These are phyloP conservation scores for Carex arenaria DNA, from an alignment of 202 grass and related monocot genomes.

Conservation along the genomic window DNA sequence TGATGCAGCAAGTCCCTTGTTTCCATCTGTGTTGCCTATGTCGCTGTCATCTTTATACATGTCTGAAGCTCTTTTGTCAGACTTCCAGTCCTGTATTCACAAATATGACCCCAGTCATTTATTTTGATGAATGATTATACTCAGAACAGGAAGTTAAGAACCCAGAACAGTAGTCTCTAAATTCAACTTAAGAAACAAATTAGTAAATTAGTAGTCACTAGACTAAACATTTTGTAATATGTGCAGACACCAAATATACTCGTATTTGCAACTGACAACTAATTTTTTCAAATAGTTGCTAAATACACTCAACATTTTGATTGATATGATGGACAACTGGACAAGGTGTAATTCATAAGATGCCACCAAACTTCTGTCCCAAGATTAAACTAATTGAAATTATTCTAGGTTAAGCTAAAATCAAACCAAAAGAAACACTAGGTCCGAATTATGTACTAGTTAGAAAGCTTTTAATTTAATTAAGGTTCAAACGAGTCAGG, in stretches of 20 bases:
- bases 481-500: background rate
- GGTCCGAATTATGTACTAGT: background rate
- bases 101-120: background rate
- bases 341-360: background rate
- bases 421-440: background rate
- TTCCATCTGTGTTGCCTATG: slow-evolving; percentile 38
- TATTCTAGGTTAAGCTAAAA: background rate
- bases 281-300: background rate
- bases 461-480: background rate
- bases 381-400: background rate
- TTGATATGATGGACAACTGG: background rate
- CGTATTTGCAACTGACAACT: slow-evolving; percentile 16
- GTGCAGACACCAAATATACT: background rate
- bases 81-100: slow-evolving; percentile 51
- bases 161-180: background rate
- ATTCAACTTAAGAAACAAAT: slow-evolving; percentile 6
- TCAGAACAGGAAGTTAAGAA: background rate
- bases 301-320: background rate
- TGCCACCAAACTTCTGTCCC: background rate
- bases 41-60: slow-evolving; percentile 41
- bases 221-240: slow-evolving; percentile 7
- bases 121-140: slow-evolving; percentile 7
- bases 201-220: background rate
- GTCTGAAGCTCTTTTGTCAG: slow-evolving; percentile 58
- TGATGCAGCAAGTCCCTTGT: slow-evolving; percentile 33